Conservation (phyloP, 1,284 basidiomycete species). For the Cryptococcus sp. region DNA sequence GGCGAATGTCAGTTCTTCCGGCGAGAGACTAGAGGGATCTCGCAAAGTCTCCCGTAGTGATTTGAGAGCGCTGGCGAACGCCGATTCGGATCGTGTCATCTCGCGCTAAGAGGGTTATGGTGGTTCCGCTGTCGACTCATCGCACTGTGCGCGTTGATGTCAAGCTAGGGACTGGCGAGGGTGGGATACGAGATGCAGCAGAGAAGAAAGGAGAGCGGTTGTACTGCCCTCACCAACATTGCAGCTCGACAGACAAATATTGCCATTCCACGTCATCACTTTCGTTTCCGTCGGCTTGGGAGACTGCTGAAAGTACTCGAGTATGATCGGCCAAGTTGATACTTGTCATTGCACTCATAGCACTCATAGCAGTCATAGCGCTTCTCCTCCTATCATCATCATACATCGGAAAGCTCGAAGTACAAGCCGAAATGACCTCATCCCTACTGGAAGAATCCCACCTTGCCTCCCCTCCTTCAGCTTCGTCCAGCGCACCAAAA, state of each 20-base stretch:
- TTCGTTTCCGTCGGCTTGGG: conserved; percentile 2
- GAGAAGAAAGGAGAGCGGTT: conserved; percentile 6
- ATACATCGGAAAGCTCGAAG: neutral
- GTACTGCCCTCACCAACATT: conserved; percentile 2
- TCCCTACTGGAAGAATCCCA: conserved; percentile 39
- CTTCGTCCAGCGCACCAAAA: neutral
- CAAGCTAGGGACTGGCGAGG: neutral
- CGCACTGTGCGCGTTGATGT: neutral
- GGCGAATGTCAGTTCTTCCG: conserved; percentile 25
- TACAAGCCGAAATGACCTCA: conserved; percentile 21
- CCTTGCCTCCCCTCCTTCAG: conserved; percentile 10
- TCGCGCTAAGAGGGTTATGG: neutral
- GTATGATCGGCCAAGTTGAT: neutral
- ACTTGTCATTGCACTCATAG: too few species aligned
- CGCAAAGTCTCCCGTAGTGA: conserved; percentile 35
- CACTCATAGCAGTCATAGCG: too few species aligned
- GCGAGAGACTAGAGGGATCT: conserved; percentile 17
- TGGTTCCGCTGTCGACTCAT: neutral
- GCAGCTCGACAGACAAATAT: neutral
- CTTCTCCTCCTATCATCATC: neutral
- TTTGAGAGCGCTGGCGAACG: conserved; percentile 19
- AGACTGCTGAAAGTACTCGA: neutral
- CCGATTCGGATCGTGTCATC: neutral
- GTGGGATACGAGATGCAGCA: neutral
- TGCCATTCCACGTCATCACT: conserved; percentile 14